These are phyloP conservation scores for Leccinum proximum DNA, from an alignment of 1,284 basidiomycete species.

Conservation along the genomic window DNA sequence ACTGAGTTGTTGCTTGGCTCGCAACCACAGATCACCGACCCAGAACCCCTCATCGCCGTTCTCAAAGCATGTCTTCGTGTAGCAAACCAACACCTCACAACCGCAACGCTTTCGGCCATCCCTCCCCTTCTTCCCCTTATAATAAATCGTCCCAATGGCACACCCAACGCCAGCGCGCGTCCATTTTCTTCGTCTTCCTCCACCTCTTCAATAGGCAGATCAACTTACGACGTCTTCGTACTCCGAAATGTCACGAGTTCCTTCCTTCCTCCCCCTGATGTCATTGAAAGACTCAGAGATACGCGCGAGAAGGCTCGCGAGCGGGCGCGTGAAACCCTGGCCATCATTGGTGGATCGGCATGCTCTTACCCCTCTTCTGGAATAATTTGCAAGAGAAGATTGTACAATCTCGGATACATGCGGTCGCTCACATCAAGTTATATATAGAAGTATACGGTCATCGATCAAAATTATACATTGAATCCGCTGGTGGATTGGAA, in stretches of 20 bases:
- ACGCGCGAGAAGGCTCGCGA: slow-evolving; percentile 67
- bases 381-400: slow-evolving; percentile 83
- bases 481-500: slow-evolving; percentile 64
- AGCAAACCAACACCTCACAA: slow-evolving; percentile 80
- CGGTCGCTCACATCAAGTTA: slow-evolving; percentile 63
- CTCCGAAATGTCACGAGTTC: slow-evolving; percentile 65
- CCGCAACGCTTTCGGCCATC: slow-evolving; percentile 64
- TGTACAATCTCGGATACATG: slow-evolving; percentile 74
- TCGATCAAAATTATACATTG: slow-evolving; percentile 62
- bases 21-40: slow-evolving; percentile 55
- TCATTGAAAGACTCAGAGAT: slow-evolving; percentile 84
- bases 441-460: slow-evolving; percentile 72
- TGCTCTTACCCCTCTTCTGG: slow-evolving; percentile 72
- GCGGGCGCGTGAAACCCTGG: slow-evolving; percentile 73
- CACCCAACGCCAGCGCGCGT: slow-evolving; percentile 30
- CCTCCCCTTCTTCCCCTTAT: slow-evolving; percentile 63
- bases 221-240: slow-evolving; percentile 46
- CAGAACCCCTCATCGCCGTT: slow-evolving; percentile 61
- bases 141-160: slow-evolving; percentile 38
- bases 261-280: slow-evolving; percentile 70
- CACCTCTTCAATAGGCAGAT: slow-evolving; percentile 39
- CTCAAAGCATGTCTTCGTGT: slow-evolving; percentile 77
- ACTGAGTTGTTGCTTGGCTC: slow-evolving; percentile 13
- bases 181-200: slow-evolving; percentile 49
- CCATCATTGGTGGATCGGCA: slow-evolving; percentile 28